phyloP scores from a whole-genome alignment of 2,329 filamentous ascomycete species.

The Sporothrix brasiliensis region DNA sequence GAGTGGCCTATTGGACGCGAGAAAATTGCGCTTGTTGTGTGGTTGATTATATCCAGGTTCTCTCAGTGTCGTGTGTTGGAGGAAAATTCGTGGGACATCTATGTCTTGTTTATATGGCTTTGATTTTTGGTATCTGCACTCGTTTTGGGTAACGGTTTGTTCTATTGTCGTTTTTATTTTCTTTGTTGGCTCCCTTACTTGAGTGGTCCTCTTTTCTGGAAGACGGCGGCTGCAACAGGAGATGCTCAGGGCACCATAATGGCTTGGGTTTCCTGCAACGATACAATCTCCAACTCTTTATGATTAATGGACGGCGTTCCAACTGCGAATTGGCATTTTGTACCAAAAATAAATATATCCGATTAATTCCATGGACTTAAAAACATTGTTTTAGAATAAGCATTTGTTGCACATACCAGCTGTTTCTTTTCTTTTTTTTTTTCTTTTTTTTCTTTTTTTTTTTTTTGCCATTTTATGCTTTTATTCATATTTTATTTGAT shows the following conservation, averaged over 20 bases:
- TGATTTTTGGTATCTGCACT: neutral
- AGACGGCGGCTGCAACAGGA: neutral
- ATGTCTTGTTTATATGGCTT: neutral
- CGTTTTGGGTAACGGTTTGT: neutral
- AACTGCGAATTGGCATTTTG: slow-evolving; percentile 19
- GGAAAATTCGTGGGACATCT: too few relatives aligned
- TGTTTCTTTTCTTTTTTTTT: neutral
- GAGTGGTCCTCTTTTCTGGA: neutral
- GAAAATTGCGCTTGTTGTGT: neutral
- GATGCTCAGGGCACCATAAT: neutral
- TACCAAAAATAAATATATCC: neutral
- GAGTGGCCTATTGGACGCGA: neutral
- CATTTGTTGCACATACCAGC: neutral
- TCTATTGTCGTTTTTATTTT: neutral
- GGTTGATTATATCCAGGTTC: neutral
- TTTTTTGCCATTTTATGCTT: neutral
- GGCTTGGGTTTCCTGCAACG: slow-evolving; percentile 9
- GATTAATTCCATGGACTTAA: neutral
- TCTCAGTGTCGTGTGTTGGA: neutral
- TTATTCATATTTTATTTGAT: neutral
- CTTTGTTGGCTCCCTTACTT: neutral
- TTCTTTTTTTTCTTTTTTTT: neutral
- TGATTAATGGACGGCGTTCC: slow-evolving; percentile 7
- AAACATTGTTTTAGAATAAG: neutral
- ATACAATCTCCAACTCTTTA: slow-evolving; percentile 26